Evolutionary conservation across 352 stramenopile genomes (phyloP).

Genomic region (Phytopythium helicoides): DNA sequence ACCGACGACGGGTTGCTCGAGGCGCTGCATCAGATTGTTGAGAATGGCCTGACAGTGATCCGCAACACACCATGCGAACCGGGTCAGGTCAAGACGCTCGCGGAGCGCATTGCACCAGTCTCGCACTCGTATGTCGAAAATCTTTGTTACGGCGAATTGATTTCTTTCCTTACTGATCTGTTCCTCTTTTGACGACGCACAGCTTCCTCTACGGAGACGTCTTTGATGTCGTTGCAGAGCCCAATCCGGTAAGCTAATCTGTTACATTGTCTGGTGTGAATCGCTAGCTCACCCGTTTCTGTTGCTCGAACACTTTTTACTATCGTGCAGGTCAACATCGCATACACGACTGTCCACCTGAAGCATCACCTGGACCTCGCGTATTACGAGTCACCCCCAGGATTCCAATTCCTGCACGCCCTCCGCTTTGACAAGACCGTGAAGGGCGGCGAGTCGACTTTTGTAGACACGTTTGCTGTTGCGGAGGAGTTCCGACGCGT

Average conservation of each 20-base stretch:
- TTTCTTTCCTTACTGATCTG: neutral
- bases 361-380: constrained; percentile 94
- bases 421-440: constrained; percentile 86
- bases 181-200: neutral
- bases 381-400: constrained; percentile 97
- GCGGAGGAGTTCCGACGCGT: constrained; percentile 60
- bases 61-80: constrained; percentile 59
- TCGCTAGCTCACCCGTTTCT: neutral
- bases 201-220: constrained; percentile 86
- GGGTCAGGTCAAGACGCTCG: constrained; percentile 66
- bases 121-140: constrained; percentile 64
- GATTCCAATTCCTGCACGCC: constrained; percentile 94
- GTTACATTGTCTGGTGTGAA: neutral
- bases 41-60: constrained; percentile 72
- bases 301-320: no score
- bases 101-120: constrained; percentile 74
- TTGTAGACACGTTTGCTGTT: constrained; percentile 82
- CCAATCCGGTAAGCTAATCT: constrained; percentile 48
- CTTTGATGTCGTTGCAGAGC: constrained; percentile 82
- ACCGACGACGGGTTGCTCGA: constrained; percentile 66
- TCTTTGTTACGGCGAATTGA: neutral
- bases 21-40: constrained; percentile 63
- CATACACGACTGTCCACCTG: constrained; percentile 90
- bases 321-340: constrained; percentile 94
- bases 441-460: constrained; percentile 78